A percentile compares a stretch with the other conserved stretches of the same genome.
Conservation (phyloP, 345 rosid genomes). For the Dovyalis caffra region DNA sequence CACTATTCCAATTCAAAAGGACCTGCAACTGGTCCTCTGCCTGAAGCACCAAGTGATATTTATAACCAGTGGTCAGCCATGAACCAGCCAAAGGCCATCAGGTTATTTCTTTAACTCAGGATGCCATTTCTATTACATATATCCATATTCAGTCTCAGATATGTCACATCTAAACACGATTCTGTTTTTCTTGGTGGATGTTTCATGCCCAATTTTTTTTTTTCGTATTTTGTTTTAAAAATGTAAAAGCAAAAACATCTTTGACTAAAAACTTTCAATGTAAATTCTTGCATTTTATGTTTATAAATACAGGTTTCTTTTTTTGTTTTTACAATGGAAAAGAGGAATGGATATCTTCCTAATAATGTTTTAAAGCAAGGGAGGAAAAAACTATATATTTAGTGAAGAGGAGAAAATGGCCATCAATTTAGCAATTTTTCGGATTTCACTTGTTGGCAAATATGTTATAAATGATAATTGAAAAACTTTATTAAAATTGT, state of each 20-base stretch:
- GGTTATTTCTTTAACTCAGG: constrained; percentile 37
- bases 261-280: background rate
- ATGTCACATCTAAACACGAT: background rate
- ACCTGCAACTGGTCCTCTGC: constrained; percentile 75
- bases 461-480: background rate
- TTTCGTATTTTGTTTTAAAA: background rate
- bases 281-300: constrained; percentile 2
- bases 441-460: background rate
- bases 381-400: background rate
- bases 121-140: background rate
- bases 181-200: background rate
- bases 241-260: background rate
- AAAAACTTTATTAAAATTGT: background rate
- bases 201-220: background rate
- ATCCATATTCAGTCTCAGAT: background rate
- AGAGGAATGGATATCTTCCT: background rate
- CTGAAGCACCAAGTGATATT: constrained; percentile 64
- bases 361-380: background rate
- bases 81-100: constrained; percentile 83
- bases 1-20: constrained; percentile 91
- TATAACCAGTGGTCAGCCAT: constrained; percentile 74
- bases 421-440: background rate
- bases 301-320: background rate
- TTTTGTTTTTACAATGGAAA: background rate
- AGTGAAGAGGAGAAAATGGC: background rate